Evolutionary conservation across 2,329 filamentous ascomycete genomes (phyloP).

Genomic region (Ophiostoma australiae): DNA sequence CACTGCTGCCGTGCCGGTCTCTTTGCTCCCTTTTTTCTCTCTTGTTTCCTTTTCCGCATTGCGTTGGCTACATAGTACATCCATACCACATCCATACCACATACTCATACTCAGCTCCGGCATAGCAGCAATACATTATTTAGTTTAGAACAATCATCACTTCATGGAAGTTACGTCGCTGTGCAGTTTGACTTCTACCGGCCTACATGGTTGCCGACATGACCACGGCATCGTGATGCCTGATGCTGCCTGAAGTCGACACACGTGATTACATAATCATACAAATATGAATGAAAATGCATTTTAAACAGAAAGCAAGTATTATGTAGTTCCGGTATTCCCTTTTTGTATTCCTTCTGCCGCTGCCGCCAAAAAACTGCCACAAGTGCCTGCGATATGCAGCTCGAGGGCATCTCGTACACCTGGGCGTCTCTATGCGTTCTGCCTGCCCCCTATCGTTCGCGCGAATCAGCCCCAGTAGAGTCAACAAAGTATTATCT

Average conservation of each 20-base stretch:
- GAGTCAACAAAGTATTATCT: neutral
- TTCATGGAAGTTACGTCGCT: too few species aligned
- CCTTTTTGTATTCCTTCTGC: constrained; percentile 7
- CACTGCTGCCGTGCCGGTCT: neutral
- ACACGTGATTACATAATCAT: neutral
- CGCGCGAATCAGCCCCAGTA: neutral
- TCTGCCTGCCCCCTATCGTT: neutral
- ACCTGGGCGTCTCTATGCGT: neutral
- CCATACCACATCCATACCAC: constrained; percentile 1
- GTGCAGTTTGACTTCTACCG: too few species aligned
- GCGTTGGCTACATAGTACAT: constrained; percentile 9
- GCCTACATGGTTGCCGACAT: neutral
- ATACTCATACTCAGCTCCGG: constrained; percentile 17
- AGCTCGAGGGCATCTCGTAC: neutral
- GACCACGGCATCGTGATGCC: too few species aligned
- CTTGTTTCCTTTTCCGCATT: neutral
- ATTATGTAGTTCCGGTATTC: neutral
- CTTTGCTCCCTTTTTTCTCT: neutral
- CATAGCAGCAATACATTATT: neutral
- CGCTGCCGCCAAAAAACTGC: neutral
- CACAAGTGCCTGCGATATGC: neutral
- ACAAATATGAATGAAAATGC: neutral
- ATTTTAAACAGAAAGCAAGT: constrained; percentile 11
- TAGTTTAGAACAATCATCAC: neutral
- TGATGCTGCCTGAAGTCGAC: neutral